These are phyloP conservation scores for Gossypium turneri DNA, from an alignment of 345 rosid species.

Conservation along the genomic window DNA sequence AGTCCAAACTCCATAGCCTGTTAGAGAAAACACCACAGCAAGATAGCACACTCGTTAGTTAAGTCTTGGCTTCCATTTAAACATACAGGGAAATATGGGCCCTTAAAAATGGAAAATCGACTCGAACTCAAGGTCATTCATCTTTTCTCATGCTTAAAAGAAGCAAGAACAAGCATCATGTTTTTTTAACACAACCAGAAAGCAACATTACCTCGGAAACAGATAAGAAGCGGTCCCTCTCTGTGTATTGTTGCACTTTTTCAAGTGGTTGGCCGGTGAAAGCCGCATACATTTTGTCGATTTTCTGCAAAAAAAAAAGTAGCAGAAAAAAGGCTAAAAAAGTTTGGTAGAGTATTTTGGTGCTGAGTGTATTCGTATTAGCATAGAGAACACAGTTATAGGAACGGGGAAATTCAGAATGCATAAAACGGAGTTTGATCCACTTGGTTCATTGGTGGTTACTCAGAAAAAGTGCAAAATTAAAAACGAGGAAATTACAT, in stretches of 20 bases:
- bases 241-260: slow-evolving; percentile 77
- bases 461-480: background rate
- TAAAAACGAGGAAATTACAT: slow-evolving; percentile 31
- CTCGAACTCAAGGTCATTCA: background rate
- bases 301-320: slow-evolving; percentile 55
- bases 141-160: background rate
- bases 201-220: slow-evolving; percentile 62
- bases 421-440: background rate
- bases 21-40: background rate
- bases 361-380: too few species aligned
- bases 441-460: background rate
- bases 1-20: slow-evolving; percentile 92
- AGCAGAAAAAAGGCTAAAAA: background rate
- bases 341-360: too few species aligned
- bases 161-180: background rate
- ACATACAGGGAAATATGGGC: background rate
- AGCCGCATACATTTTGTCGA: slow-evolving; percentile 77
- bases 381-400: background rate
- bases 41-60: background rate
- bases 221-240: slow-evolving; percentile 81
- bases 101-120: background rate
- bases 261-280: slow-evolving; percentile 85
- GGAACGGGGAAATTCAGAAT: background rate
- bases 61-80: background rate
- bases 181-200: background rate